Evolutionary conservation across 768 basidiomycete genomes (phyloP).

Genomic region (Hydnomerulius pinastri): DNA sequence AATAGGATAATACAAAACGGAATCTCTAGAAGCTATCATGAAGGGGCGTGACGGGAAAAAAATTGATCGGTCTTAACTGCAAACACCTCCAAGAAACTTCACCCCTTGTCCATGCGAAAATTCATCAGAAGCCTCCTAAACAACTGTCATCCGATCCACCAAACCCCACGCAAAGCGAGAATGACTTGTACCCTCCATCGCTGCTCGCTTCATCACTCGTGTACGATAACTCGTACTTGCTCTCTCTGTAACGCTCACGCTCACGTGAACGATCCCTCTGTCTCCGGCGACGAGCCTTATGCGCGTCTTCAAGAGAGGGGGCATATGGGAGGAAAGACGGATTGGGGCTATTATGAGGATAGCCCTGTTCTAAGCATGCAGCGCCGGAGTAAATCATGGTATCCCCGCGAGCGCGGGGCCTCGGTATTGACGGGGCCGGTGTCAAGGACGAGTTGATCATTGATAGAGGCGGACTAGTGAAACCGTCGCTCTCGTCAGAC

Average conservation of each 20-base stretch:
- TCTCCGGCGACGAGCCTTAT: conserved; percentile 13
- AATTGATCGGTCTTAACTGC: background rate
- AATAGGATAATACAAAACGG: conserved; percentile 4
- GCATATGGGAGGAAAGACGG: conserved; percentile 9
- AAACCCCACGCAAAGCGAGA: conserved; percentile 1
- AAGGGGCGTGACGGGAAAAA: background rate
- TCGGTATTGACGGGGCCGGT: conserved; percentile 14
- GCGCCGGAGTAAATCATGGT: conserved; percentile 1
- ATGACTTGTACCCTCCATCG: conserved; percentile 7
- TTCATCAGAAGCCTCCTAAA: conserved; percentile 17
- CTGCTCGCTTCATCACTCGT: conserved; percentile 9
- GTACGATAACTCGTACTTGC: conserved; percentile 3
- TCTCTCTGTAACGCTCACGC: conserved; percentile 10
- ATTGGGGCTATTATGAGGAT: conserved; percentile 1
- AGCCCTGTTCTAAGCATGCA: conserved; percentile 2
- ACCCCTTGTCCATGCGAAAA: background rate
- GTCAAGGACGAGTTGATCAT: conserved; percentile 1
- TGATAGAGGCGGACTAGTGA: conserved; percentile 34
- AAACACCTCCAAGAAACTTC: background rate
- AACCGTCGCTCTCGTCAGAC: conserved; percentile 66
- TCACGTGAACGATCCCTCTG: conserved; percentile 14
- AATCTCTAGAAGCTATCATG: conserved; percentile 9
- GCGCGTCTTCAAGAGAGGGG: conserved; percentile 5
- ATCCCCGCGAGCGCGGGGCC: conserved; percentile 14
- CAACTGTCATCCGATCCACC: conserved; percentile 13